Evolutionary conservation across 345 rosid species (phyloP).

Genomic region (Corchorus capsularis): DNA sequence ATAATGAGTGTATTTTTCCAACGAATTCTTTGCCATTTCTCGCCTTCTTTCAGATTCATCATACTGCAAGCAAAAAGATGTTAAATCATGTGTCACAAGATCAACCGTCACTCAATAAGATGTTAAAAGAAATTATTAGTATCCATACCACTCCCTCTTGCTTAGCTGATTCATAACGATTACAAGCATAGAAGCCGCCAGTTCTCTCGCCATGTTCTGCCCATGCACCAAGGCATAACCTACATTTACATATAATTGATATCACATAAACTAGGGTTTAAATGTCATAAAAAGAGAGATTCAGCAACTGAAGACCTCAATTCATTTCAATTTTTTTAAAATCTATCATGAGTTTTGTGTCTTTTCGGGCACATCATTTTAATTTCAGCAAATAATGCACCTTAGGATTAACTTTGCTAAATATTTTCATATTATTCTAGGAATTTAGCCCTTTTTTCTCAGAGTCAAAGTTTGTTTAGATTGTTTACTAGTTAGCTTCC

Average conservation of each 20-base stretch:
- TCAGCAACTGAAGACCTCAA: background rate
- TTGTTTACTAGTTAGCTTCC: constrained; percentile 3
- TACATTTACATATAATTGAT: constrained; percentile 29
- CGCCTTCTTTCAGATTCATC: constrained; percentile 81
- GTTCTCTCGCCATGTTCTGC: constrained; percentile 82
- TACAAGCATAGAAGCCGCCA: constrained; percentile 84
- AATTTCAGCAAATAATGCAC: constrained; percentile 1
- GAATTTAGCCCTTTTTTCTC: background rate
- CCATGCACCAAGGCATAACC: constrained; percentile 87
- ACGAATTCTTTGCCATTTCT: constrained; percentile 89
- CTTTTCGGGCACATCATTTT: background rate
- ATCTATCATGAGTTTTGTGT: constrained; percentile 1
- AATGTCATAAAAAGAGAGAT: background rate
- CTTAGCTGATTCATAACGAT: constrained; percentile 75
- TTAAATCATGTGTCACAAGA: background rate
- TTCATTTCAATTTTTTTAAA: background rate
- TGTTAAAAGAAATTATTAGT: background rate
- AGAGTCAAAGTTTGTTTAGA: background rate
- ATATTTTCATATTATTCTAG: background rate
- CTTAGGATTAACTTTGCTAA: background rate
- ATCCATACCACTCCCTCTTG: constrained; percentile 80
- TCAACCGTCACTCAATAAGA: background rate
- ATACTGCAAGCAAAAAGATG: constrained; percentile 41
- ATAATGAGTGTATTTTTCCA: constrained; percentile 86
- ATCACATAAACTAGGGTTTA: background rate